Evolutionary conservation across 441 rosid genomes (phyloP), one percentile per base, ranked within the genome.

Genomic region (Croton setiger): DNA sequence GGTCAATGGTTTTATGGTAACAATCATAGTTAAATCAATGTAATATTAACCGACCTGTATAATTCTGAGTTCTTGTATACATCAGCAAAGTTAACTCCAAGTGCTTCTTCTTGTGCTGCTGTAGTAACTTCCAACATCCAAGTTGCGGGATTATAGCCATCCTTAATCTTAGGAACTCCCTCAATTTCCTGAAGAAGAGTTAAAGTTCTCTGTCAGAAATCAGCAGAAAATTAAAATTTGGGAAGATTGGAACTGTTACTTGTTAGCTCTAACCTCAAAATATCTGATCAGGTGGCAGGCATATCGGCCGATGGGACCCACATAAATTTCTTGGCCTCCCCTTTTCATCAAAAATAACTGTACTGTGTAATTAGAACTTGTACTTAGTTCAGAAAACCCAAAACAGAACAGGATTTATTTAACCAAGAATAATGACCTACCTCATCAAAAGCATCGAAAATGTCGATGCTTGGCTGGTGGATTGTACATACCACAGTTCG

Each of bases 401-500:
- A 31, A 66, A 53, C 35, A 68, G 10, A 21, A 27, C 18, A 0
- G 13, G 45, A 45, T 17, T 37, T 67, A 18, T 64, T 35, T 21
- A 20, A 47, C 27, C 36, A 31, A 9, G 69, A 48, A 45, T 39
- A 49, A 5, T 63, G 64, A 8, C 52, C 64, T 9, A 86, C 94
- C 91, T 88, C 91, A 47, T 88, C 91, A 71, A 88, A 88, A 51
- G 94, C 85, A 66, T 88, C 89, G 60, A 88, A 86, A 35, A 88
- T 84, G 62, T 86, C 93, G 0, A 88, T 86, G 72, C 93, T 88
- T 3, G 93, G 93, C 71, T 88, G 93, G 80, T 88, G 93, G 71
- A 88, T 88, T 35, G 93, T 86, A 73, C 90, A 88, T 31, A 88
- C 89, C 12, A 88, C 88, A 4, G 93, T 88, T 69, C 90, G 71